Base-by-base conservation (phyloP, 1,284 basidiomycete genomes). In the Anthracocystis panici-leucophaei region DNA sequence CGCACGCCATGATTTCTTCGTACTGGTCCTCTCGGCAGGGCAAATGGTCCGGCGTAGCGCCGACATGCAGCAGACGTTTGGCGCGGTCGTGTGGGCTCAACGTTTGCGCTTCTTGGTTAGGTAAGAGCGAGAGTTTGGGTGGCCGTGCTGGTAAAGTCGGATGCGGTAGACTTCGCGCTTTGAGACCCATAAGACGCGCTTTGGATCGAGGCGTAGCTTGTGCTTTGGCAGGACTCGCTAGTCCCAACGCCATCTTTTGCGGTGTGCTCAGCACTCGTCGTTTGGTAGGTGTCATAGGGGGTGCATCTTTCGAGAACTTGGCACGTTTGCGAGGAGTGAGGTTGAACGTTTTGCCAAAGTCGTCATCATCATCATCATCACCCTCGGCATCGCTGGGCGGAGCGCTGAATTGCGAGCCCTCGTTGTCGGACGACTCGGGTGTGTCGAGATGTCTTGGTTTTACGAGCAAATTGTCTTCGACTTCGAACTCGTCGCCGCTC, bases 21-120 rank as follows among this genome's bases (percentile, higher is more conserved):
- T 93, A 97, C 86, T 98, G 94, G 45, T 91, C 90, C 65, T 95
- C 93, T 53, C 97, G 88, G 85, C 96, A 97, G 0, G 95, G 95
- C 45, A 99, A 87, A 42, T 90, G 89, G 72, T 96, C 93, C 1
- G 97, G 96, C 5, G 96, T 91, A 49, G 93, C 92, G 2, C 93
- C 94, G 11, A 99, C 96, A 84, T 99, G 97, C 49, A 99, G 86
- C 8, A 94, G 89, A 2, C 73, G 65, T 29, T 78, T 76, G 44
- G 82, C 82, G 7, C 82, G 68, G 41, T 79, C 77, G 50, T 82
- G 77, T 12, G 81, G 51, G 46, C 74, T 65, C 12, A 84, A 65
- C 9, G 49, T 45, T 2, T 61, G 45, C 2, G 81, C 51, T 12
- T 77, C 54, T 18, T 70, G 48, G 21, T 25, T 31, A 1, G 82